Percentiles rank a stretch among this genome's conserved stretches.
phyloP scores from a whole-genome alignment of 192 early-diverging fungal species.

The Backusella luteola region DNA sequence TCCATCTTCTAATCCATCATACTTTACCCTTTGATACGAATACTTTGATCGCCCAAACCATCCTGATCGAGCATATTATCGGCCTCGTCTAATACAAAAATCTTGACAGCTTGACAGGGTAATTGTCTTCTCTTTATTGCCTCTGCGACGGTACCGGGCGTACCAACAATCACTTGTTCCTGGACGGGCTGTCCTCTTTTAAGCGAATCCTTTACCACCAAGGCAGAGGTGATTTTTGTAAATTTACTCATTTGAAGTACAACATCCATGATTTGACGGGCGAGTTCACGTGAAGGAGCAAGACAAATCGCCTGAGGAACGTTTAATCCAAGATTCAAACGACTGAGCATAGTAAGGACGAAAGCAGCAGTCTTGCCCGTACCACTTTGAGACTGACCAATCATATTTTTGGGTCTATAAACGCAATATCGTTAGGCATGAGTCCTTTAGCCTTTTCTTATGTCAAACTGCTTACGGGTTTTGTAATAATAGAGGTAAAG shows the following conservation, averaged over 20 bases:
- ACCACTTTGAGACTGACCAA: slow-evolving; percentile 97
- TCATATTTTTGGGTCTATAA: slow-evolving; percentile 85
- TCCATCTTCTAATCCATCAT: neutral
- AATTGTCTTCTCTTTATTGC: slow-evolving; percentile 66
- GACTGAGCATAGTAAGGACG: slow-evolving; percentile 86
- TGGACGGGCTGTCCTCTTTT: slow-evolving; percentile 58
- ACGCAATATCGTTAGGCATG: neutral
- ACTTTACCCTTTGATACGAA: slow-evolving; percentile 75
- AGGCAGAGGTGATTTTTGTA: slow-evolving; percentile 69
- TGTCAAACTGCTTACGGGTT: slow-evolving; percentile 61
- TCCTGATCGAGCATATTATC: slow-evolving; percentile 95
- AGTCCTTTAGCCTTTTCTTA: too few relatives aligned
- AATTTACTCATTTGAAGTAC: slow-evolving; percentile 90
- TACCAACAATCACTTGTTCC: slow-evolving; percentile 89
- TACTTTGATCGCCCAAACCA: slow-evolving; percentile 83
- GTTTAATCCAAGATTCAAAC: slow-evolving; percentile 69
- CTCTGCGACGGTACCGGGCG: slow-evolving; percentile 88
- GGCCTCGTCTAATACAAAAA: slow-evolving; percentile 98
- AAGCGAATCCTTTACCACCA: slow-evolving; percentile 76
- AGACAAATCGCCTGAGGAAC: slow-evolving; percentile 85
- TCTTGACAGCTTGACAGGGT: slow-evolving; percentile 58
- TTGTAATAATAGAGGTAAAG: slow-evolving; percentile 82
- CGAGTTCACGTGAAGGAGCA: slow-evolving; percentile 92
- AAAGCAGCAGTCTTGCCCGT: slow-evolving; percentile 99
- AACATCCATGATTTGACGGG: slow-evolving; percentile 92